phyloP scores from a whole-genome alignment of 257 asterid species.

The Solanum sejunctum region DNA sequence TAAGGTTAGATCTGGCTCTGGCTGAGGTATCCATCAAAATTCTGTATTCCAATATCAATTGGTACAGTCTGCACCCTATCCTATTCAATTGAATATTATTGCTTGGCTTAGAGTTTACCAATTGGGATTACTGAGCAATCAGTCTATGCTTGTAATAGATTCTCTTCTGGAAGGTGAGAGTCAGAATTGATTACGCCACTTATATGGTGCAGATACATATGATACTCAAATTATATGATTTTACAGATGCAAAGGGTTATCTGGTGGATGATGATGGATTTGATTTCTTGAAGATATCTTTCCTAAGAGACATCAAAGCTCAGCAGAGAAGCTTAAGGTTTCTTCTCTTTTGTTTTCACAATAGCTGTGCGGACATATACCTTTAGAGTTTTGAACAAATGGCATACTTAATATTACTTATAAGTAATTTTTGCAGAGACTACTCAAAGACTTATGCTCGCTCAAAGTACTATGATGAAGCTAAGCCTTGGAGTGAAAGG shows the following conservation, averaged over 20 bases:
- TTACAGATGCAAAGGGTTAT: slow-evolving; percentile 86
- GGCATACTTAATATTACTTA: slow-evolving; percentile 6
- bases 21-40: neutral
- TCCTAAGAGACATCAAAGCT: slow-evolving; percentile 74
- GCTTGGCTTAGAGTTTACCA: neutral
- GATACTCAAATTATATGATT: neutral
- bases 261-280: slow-evolving; percentile 97
- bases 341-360: neutral
- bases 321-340: slow-evolving; percentile 94
- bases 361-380: neutral
- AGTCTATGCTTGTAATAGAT: neutral
- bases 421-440: slow-evolving; percentile 50
- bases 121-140: neutral
- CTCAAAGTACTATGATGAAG: slow-evolving; percentile 81
- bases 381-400: neutral
- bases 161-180: neutral
- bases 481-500: slow-evolving; percentile 95
- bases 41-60: neutral
- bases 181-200: neutral
- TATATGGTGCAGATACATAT: neutral
- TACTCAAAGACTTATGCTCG: slow-evolving; percentile 96
- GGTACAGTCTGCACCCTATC: neutral
- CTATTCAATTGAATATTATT: neutral
- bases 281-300: slow-evolving; percentile 84
- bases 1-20: neutral